Conservation (phyloP, 805 yeast species). For the Schwanniomyces pseudopolymorphus region DNA sequence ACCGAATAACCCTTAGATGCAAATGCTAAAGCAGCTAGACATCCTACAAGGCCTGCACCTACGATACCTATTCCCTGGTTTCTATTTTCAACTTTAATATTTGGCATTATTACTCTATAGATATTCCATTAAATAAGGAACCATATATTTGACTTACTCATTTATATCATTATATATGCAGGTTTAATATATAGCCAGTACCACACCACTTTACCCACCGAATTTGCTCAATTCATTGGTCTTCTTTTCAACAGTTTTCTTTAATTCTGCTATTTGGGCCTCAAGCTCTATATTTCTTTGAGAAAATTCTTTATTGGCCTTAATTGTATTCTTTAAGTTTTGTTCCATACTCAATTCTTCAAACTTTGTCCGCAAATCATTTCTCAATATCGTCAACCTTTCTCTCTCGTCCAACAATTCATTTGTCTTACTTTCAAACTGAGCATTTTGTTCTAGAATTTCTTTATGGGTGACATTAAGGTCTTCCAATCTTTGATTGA, state of each 20-base stretch:
- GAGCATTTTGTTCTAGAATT: slow-evolving; percentile 31
- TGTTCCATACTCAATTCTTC: slow-evolving; percentile 37
- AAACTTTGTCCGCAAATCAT: slow-evolving; percentile 21
- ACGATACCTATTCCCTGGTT: slow-evolving; percentile 49
- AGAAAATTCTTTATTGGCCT: slow-evolving; percentile 41
- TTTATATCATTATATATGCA: slow-evolving; percentile 4
- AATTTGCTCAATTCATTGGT: slow-evolving; percentile 20
- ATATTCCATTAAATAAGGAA: background rate
- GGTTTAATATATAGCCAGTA: background rate
- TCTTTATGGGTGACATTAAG: slow-evolving; percentile 36
- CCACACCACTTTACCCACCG: background rate
- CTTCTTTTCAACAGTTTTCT: slow-evolving; percentile 25
- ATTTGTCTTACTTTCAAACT: background rate
- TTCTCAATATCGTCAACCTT: slow-evolving; percentile 11
- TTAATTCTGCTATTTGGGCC: slow-evolving; percentile 28
- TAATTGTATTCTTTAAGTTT: slow-evolving; percentile 35
- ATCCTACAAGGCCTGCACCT: slow-evolving; percentile 92
- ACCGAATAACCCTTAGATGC: slow-evolving; percentile 72
- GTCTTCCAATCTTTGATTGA: slow-evolving; percentile 26
- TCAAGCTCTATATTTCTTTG: slow-evolving; percentile 32
- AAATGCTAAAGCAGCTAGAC: slow-evolving; percentile 79
- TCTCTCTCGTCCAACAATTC: slow-evolving; percentile 13
- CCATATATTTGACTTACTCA: background rate
- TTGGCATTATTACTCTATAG: background rate
- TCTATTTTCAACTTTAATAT: background rate